Conservation (phyloP, 306 rosid genomes). For the Pueraria montana region DNA sequence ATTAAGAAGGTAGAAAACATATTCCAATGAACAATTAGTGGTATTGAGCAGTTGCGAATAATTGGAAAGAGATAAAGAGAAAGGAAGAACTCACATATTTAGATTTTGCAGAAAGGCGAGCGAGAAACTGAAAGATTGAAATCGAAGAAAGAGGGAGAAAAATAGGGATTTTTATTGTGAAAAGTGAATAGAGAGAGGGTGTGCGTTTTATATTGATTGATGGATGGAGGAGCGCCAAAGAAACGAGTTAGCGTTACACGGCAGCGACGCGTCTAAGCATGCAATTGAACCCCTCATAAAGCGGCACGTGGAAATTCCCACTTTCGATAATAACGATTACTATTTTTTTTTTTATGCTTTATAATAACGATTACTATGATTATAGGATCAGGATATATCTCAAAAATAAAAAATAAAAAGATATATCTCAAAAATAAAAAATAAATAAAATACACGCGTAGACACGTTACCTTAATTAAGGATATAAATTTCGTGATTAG, state of each 20-base stretch:
- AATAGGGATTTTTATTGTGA: neutral
- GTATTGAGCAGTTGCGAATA: neutral
- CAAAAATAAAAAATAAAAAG: no score
- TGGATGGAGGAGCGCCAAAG: neutral
- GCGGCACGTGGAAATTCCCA: neutral
- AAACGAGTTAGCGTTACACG: neutral
- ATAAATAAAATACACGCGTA: neutral
- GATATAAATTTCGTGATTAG: no score
- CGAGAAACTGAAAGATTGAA: neutral
- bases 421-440: no score
- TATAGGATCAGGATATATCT: no score
- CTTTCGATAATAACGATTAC: neutral
- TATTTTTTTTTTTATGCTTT: no score
- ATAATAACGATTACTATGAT: no score
- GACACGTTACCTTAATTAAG: neutral
- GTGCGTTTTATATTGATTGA: neutral
- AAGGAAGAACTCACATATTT: conserved; percentile 18
- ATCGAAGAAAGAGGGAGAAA: neutral
- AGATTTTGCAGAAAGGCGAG: neutral
- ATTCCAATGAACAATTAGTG: neutral
- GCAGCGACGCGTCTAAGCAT: neutral
- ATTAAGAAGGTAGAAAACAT: neutral
- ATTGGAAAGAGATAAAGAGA: neutral
- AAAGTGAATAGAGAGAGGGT: neutral
- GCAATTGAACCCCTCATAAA: neutral